Evolutionary conservation across 2,329 filamentous ascomycete species (phyloP).

Genomic region (Trichoderma cornu-damae): DNA sequence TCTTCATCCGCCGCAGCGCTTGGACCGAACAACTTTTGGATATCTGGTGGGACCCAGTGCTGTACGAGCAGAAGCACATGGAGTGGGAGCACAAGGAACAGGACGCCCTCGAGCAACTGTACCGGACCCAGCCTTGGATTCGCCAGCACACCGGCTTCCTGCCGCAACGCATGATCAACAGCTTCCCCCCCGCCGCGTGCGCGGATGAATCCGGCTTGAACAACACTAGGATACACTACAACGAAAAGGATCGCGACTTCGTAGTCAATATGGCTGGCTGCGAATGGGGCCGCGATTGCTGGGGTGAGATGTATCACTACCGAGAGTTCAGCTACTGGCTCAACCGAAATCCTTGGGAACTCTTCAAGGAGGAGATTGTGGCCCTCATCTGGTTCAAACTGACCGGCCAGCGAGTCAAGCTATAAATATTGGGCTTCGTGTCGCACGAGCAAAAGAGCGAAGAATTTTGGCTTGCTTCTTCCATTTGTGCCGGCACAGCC

Average conservation of each 20-base stretch:
- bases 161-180: constrained; percentile 87
- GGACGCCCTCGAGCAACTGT: constrained; percentile 88
- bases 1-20: constrained; percentile 77
- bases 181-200: constrained; percentile 87
- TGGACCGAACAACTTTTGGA: constrained; percentile 93
- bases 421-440: constrained; percentile 34
- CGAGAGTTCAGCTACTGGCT: constrained; percentile 85
- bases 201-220: constrained; percentile 60
- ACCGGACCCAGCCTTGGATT: constrained; percentile 87
- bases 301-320: constrained; percentile 96
- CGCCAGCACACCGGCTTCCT: constrained; percentile 84
- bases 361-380: constrained; percentile 62
- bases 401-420: constrained; percentile 56
- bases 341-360: constrained; percentile 78
- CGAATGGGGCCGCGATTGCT: constrained; percentile 94
- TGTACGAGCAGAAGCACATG: constrained; percentile 98
- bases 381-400: constrained; percentile 59
- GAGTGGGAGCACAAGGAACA: constrained; percentile 99
- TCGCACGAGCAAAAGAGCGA: neutral
- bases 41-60: constrained; percentile 97
- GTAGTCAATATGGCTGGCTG: constrained; percentile 98
- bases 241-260: constrained; percentile 80
- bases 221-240: constrained; percentile 77
- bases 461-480: neutral
- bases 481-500: constrained; percentile 6